Evolutionary conservation across 192 early-diverging fungal species (phyloP).

Genomic region (Gryganskiella cystojenkinii): DNA sequence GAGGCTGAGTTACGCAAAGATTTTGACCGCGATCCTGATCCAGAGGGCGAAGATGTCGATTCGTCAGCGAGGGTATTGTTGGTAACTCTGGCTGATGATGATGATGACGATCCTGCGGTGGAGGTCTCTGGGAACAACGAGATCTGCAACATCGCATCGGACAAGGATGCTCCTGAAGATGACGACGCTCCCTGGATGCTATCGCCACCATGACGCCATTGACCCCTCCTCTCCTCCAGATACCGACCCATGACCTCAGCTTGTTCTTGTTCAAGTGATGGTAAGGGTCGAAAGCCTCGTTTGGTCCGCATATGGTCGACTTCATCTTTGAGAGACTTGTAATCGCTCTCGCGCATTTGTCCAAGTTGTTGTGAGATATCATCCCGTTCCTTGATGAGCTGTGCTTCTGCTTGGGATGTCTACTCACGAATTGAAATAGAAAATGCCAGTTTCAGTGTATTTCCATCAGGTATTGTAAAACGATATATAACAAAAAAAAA

Average conservation of each 20-base stretch:
- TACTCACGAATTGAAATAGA: neutral
- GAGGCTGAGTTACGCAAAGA: neutral
- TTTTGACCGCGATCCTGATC: neutral
- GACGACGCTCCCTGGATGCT: neutral
- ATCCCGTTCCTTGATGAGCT: constrained; percentile 40
- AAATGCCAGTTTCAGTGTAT: neutral
- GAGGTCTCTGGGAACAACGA: neutral
- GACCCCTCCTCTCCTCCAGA: constrained; percentile 37
- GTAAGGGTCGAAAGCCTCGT: constrained; percentile 30
- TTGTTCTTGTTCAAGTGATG: constrained; percentile 39
- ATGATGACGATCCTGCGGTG: neutral
- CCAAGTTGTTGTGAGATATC: constrained; percentile 35
- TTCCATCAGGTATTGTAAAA: too few species aligned
- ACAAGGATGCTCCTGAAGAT: neutral
- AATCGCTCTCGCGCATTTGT: constrained; percentile 32
- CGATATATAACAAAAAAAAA: too few species aligned
- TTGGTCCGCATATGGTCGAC: constrained; percentile 31
- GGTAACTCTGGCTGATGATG: neutral
- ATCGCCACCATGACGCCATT: constrained; percentile 33
- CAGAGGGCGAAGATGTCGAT: too few species aligned
- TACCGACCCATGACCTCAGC: constrained; percentile 42
- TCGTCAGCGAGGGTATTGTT: too few species aligned
- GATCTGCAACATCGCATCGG: neutral
- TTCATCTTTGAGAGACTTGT: constrained; percentile 38
- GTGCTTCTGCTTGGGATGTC: constrained; percentile 25